Evolutionary conservation across 352 stramenopile species (phyloP).

Genomic region (Globisporangium cylindrosporum): DNA sequence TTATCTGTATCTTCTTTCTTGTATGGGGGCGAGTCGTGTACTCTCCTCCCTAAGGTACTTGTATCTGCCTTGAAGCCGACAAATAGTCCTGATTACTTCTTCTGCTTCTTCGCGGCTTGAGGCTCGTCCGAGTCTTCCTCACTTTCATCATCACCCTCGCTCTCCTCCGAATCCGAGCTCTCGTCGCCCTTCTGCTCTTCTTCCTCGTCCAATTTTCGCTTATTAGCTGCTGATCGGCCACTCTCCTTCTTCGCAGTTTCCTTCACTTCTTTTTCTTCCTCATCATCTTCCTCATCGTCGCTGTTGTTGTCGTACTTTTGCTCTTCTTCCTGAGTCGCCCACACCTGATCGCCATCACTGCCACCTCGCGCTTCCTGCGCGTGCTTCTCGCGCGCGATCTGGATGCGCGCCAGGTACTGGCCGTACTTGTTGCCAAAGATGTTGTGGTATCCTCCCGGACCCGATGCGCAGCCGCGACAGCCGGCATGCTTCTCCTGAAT

Average conservation of each 20-base stretch:
- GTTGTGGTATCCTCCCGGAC: conserved; percentile 92
- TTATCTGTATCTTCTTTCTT: neutral
- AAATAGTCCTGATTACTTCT: conserved; percentile 9
- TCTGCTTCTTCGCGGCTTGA: conserved; percentile 23
- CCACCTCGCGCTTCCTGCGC: conserved; percentile 21
- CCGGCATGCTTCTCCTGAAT: conserved; percentile 94
- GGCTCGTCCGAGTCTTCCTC: conserved; percentile 15
- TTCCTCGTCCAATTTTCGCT: conserved; percentile 22
- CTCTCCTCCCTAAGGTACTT: neutral
- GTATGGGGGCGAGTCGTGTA: neutral
- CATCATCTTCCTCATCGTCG: conserved; percentile 31
- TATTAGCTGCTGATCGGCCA: conserved; percentile 15
- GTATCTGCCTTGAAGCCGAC: neutral
- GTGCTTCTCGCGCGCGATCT: conserved; percentile 89
- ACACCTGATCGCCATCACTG: conserved; percentile 31
- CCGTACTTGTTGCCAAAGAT: conserved; percentile 99
- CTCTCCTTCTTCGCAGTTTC: conserved; percentile 23
- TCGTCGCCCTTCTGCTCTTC: conserved; percentile 24
- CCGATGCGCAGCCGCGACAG: conserved; percentile 96
- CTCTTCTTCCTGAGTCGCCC: conserved; percentile 65
- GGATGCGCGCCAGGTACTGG: conserved; percentile 96
- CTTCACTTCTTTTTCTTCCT: conserved; percentile 18
- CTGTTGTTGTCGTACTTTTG: conserved; percentile 47
- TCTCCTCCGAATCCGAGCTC: conserved; percentile 19
- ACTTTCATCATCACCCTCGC: conserved; percentile 5